These are phyloP conservation scores for Phytophthora tubulina DNA, from an alignment of 352 stramenopile species.

Conservation along the genomic window DNA sequence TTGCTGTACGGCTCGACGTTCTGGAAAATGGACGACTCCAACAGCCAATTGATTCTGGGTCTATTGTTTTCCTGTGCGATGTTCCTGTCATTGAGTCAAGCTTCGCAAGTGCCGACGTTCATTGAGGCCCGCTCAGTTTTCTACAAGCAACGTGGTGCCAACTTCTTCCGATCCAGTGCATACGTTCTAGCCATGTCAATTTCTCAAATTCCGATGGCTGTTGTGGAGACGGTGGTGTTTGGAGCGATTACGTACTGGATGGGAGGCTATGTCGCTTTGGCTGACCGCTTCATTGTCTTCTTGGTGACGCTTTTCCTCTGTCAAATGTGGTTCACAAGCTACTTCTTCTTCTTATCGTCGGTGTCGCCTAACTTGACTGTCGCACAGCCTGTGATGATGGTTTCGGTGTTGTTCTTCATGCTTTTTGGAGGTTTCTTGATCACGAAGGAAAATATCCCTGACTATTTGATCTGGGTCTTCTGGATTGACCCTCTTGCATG, in stretches of 20 bases:
- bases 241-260: constrained; percentile 91
- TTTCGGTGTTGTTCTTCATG: constrained; percentile 70
- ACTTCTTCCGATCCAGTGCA: constrained; percentile 88
- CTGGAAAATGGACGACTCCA: constrained; percentile 62
- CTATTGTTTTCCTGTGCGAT: constrained; percentile 90
- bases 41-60: constrained; percentile 72
- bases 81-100: constrained; percentile 84
- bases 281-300: constrained; percentile 62
- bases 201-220: constrained; percentile 56
- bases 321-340: constrained; percentile 73
- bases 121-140: constrained; percentile 78
- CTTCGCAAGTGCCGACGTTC: constrained; percentile 83
- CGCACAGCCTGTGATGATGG: constrained; percentile 66
- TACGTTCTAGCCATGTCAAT: constrained; percentile 79
- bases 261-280: constrained; percentile 67
- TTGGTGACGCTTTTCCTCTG: constrained; percentile 67
- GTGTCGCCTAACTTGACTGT: constrained; percentile 55
- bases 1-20: constrained; percentile 74
- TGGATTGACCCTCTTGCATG: constrained; percentile 80
- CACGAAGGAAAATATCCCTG: constrained; percentile 61
- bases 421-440: constrained; percentile 77
- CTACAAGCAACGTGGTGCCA: constrained; percentile 90
- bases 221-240: constrained; percentile 85
- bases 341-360: constrained; percentile 72
- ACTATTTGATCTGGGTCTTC: constrained; percentile 76